Evolutionary conservation across 2,329 filamentous ascomycete genomes (phyloP), one percentile per base, ranked within the genome.

Genomic region (Eurotiales sp.): DNA sequence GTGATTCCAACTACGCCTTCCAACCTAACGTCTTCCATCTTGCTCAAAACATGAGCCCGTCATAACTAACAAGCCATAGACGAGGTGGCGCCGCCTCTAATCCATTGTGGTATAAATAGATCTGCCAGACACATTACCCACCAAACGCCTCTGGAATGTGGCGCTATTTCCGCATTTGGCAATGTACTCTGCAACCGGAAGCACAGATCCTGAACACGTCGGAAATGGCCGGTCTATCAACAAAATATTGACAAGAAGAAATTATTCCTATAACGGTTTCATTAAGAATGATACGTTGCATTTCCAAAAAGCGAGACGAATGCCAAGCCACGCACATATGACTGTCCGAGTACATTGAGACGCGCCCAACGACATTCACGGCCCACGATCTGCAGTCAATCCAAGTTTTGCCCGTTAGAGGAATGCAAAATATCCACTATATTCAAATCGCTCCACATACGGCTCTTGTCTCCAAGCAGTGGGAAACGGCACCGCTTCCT

Each of bases 331-430:
- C n/a, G n/a, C n/a, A n/a, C n/a, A n/a, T n/a, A n/a, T n/a, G n/a
- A n/a, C n/a, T n/a, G n/a, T n/a, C n/a, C n/a, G n/a, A 8, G 32
- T 82, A 80, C 58, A 63, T 79, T 27, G 25, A 14, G n/a, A 12
- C 14, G 22, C 17, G 40, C 8, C 10, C 12, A 25, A 17, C 21
- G 40, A n/a, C 11, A 23, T 8, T 17, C 19, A 37, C 10, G 8
- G 7, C 7, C 7, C 1, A 8, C 8, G 10, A 37, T 10, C 8
- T 19, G 34, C 11, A 15, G 17, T 21, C 34, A 11, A 6, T 37
- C 7, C 15, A 37, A 12, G 15, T 15, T 12, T 19, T 19, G 1
- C 17, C 34, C 17, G 6, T 21, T 17, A 27, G 11, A 41, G 6
- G 40, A 42, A 29, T n/a, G 40, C 12, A 14, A 42, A 12, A 15